phyloP scores from a whole-genome alignment of 2,329 filamentous ascomycete species.

The Leptographium radiaticola region DNA sequence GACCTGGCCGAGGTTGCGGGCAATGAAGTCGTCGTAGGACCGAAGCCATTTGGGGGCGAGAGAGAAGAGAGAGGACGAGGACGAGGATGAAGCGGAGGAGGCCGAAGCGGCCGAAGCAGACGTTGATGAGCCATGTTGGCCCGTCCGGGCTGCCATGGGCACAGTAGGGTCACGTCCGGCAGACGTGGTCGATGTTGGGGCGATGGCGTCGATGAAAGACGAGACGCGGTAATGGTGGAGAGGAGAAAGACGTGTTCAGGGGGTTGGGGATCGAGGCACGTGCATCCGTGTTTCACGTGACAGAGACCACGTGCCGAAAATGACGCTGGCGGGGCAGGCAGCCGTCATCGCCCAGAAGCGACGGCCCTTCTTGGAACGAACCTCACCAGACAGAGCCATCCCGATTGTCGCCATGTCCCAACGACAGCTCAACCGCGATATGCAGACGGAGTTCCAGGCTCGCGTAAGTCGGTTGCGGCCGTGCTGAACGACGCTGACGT shows the following conservation, averaged over 20 bases:
- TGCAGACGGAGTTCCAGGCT: constrained; percentile 50
- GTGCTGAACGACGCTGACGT: neutral
- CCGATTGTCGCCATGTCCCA: constrained; percentile 35
- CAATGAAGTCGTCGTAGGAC: constrained; percentile 81
- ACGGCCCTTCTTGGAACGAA: too few species aligned
- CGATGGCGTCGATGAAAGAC: neutral
- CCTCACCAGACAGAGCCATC: too few species aligned
- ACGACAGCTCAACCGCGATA: constrained; percentile 45
- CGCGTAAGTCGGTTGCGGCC: constrained; percentile 22
- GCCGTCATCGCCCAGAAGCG: too few species aligned
- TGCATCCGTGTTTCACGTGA: too few species aligned
- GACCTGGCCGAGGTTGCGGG: constrained; percentile 85
- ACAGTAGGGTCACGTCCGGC: neutral
- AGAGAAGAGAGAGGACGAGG: neutral
- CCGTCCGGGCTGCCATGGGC: neutral
- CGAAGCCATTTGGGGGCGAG: constrained; percentile 51
- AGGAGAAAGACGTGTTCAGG: too few species aligned
- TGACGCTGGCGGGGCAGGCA: too few species aligned
- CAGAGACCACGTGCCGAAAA: too few species aligned
- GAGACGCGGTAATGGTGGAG: neutral
- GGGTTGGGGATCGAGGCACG: too few species aligned
- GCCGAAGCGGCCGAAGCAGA: neutral
- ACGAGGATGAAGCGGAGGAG: neutral
- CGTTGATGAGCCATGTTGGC: neutral
- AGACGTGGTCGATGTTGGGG: neutral